Evolutionary conservation across 768 basidiomycete genomes (phyloP), one percentile per base, ranked within the genome.

Genomic region (Lentinula raphanica): DNA sequence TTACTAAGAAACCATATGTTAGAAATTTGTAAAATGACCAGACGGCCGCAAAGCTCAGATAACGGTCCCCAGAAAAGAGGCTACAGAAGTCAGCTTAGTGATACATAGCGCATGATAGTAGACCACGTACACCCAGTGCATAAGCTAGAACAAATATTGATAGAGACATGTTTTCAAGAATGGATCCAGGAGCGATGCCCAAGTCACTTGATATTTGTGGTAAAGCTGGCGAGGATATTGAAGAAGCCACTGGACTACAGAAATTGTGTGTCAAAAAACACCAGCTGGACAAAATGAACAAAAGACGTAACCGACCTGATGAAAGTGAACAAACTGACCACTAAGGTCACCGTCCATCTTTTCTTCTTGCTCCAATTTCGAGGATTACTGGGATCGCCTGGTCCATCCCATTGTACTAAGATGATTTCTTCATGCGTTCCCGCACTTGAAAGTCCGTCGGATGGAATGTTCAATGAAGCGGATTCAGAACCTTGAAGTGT

Each of bases 1-100:
- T 15, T 15, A 79, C 81, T 69, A 7, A 86, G 69, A 63, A 79
- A 87, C 74, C 79, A 82, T 3, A 85, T 44, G 64, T 86, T 87
- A 7, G 85, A 74, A 1, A 74, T 44, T 63, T 85, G 85, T 0
- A 87, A 63, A 2, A 88, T 80, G 12, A 74, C 63, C 1, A 78
- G 73, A 2, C 76, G 69, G 9, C 76, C 76, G 56, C 66, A 74
- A 5, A 76, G 62, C 60, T 77, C 74, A 21, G 71, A 73, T 2
- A 76, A 49, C 5, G 76, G 76, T 0, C 74, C 73, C 66, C 72
- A 71, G 25, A 77, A 67, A 19, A 75, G 58, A 8, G 73, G 74
- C 72, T 74, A 51, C 35, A 38, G 2, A 38, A 23, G 27, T 27
- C 6, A 42, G 32, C 21, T 31, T 21, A 25, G 21, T 27, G 53